Percentiles rank a stretch among this genome's conserved stretches.
phyloP scores from a whole-genome alignment of 2,329 filamentous ascomycete genomes.

The Cercospora brassicicola region DNA sequence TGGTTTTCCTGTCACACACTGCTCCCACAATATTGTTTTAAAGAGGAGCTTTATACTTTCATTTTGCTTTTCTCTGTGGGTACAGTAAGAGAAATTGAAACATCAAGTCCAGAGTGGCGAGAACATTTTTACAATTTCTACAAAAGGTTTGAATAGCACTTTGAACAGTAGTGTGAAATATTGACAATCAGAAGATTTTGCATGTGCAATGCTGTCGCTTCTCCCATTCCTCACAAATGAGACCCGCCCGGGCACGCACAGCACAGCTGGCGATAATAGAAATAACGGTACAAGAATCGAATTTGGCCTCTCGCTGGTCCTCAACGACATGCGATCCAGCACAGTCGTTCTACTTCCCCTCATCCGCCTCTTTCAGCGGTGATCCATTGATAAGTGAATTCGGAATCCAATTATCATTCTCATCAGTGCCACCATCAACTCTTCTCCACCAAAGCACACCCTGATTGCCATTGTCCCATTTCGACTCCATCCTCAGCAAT shows the following conservation, averaged over 20 bases:
- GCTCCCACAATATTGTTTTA: too few species aligned
- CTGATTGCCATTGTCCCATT: background rate
- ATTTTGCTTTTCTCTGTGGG: too few species aligned
- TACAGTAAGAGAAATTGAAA: too few species aligned
- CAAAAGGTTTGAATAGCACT: too few species aligned
- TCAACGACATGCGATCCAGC: background rate
- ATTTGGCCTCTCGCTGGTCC: background rate
- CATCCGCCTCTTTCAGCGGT: background rate
- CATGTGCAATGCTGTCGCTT: too few species aligned
- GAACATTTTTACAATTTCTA: too few species aligned
- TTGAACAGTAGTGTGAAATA: too few species aligned
- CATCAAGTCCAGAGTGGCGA: too few species aligned
- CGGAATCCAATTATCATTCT: background rate
- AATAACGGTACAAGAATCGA: background rate
- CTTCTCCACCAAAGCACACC: slow-evolving; percentile 11
- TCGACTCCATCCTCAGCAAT: slow-evolving; percentile 5
- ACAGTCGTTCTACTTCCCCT: background rate
- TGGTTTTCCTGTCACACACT: too few species aligned
- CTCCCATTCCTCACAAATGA: background rate
- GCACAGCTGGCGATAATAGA: background rate
- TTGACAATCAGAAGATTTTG: too few species aligned
- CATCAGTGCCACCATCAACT: background rate
- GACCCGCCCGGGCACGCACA: background rate
- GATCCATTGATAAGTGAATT: background rate
- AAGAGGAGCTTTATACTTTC: too few species aligned